phyloP scores from a whole-genome alignment of 2,329 filamentous ascomycete species.

The Zalaria sp. region DNA sequence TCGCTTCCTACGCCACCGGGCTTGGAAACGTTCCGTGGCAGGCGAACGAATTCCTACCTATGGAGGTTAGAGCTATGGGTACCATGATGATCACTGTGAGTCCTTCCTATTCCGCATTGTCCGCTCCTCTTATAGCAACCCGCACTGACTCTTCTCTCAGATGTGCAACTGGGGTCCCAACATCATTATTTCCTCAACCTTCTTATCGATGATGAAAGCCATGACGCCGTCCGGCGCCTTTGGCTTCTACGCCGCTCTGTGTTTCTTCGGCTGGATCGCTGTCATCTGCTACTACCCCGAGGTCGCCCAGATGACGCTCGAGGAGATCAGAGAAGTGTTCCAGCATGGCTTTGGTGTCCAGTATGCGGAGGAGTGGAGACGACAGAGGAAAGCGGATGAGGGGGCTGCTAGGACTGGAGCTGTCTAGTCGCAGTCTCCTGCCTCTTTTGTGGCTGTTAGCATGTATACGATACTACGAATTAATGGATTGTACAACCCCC shows the following conservation, averaged over 20 bases:
- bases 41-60: constrained; percentile 31
- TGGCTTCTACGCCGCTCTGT: constrained; percentile 38
- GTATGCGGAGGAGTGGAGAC: constrained; percentile 21
- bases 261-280: constrained; percentile 31
- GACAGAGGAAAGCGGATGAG: constrained; percentile 17
- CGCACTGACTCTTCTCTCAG: too few species aligned
- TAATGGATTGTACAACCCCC: too few species aligned
- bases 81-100: constrained; percentile 33
- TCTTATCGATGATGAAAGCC: constrained; percentile 35
- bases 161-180: constrained; percentile 25
- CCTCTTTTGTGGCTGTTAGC: too few species aligned
- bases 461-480: too few species aligned
- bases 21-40: constrained; percentile 36
- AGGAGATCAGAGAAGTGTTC: constrained; percentile 38
- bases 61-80: constrained; percentile 36
- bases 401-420: constrained; percentile 4
- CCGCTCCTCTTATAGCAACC: not conserved
- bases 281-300: constrained; percentile 39
- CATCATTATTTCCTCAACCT: constrained; percentile 36
- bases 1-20: constrained; percentile 29
- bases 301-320: constrained; percentile 39
- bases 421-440: too few species aligned
- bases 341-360: constrained; percentile 31
- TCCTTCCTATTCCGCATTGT: constrained; percentile 2
- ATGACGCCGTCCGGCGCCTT: constrained; percentile 36